A percentile compares a stretch with the other conserved stretches of the same genome.
Evolutionary conservation across 2,329 filamentous ascomycete genomes (phyloP).

Genomic region (Chalara sp.): DNA sequence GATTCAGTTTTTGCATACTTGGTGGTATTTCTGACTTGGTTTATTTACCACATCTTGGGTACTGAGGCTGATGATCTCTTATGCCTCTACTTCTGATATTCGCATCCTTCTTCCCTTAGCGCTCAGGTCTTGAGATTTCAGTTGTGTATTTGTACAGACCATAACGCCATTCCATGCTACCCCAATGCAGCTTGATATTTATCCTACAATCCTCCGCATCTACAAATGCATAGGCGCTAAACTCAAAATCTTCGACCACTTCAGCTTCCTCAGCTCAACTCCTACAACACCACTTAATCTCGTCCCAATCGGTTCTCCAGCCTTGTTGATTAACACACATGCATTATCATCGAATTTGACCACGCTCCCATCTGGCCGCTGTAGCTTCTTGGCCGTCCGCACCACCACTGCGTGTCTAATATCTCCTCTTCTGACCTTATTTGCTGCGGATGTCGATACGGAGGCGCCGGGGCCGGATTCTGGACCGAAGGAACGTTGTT

Average conservation of each 20-base stretch:
- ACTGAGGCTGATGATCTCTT: too few relatives aligned
- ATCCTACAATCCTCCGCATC: not conserved
- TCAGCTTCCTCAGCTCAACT: slow-evolving; percentile 78
- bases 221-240: slow-evolving; percentile 81
- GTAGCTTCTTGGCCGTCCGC: slow-evolving; percentile 79
- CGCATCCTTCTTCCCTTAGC: too few relatives aligned
- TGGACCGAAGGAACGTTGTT: slow-evolving; percentile 72
- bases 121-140: too few relatives aligned
- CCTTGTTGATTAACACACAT: slow-evolving; percentile 94
- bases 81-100: too few relatives aligned
- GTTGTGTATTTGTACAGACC: too few relatives aligned
- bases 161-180: too few relatives aligned
- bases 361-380: slow-evolving; percentile 80
- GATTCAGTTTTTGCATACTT: too few relatives aligned
- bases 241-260: slow-evolving; percentile 98
- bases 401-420: slow-evolving; percentile 95
- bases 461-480: slow-evolving; percentile 66
- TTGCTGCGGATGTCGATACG: slow-evolving; percentile 66
- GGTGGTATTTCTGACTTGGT: too few relatives aligned
- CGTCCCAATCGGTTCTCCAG: slow-evolving; percentile 89
- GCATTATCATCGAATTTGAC: slow-evolving; percentile 97
- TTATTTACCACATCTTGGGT: too few relatives aligned
- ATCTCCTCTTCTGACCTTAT: slow-evolving; percentile 94
- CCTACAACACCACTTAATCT: slow-evolving; percentile 89
- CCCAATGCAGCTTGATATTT: too few relatives aligned